Evolutionary conservation across 1,284 basidiomycete genomes (phyloP).

Genomic region (Fereydounia khargensis): DNA sequence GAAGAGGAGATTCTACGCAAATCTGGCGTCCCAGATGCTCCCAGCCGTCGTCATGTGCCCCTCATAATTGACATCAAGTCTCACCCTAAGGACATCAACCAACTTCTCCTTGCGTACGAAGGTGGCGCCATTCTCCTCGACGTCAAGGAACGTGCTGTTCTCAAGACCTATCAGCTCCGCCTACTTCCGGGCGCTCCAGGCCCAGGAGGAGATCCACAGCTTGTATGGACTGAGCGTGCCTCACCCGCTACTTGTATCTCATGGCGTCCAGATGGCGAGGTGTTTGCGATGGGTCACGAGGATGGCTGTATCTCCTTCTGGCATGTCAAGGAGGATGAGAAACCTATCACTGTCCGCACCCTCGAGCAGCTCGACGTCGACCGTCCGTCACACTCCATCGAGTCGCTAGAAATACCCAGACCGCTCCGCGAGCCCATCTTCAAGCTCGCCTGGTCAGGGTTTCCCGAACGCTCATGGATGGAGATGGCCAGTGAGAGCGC

Average conservation of each 20-base stretch:
- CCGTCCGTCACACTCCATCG: conserved; percentile 17
- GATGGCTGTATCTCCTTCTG: conserved; percentile 87
- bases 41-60: conserved; percentile 58
- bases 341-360: conserved; percentile 71
- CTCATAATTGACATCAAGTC: conserved; percentile 58
- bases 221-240: conserved; percentile 67
- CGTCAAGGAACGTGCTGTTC: conserved; percentile 36
- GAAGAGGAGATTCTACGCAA: conserved; percentile 68
- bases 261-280: conserved; percentile 65
- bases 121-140: conserved; percentile 61
- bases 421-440: conserved; percentile 71
- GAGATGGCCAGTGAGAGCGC: conserved; percentile 34
- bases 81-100: conserved; percentile 78
- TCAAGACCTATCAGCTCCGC: conserved; percentile 43
- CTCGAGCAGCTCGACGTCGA: conserved; percentile 46
- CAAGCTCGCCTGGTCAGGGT: conserved; percentile 73
- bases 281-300: conserved; percentile 68
- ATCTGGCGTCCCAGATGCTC: conserved; percentile 64
- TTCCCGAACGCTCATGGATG: conserved; percentile 46
- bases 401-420: conserved; percentile 7
- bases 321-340: conserved; percentile 76
- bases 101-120: conserved; percentile 77
- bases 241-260: conserved; percentile 71
- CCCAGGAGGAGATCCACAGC: conserved; percentile 62
- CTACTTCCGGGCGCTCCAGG: conserved; percentile 48